Evolutionary conservation across 1,284 basidiomycete genomes (phyloP).

Genomic region (Malassezia furfur): DNA sequence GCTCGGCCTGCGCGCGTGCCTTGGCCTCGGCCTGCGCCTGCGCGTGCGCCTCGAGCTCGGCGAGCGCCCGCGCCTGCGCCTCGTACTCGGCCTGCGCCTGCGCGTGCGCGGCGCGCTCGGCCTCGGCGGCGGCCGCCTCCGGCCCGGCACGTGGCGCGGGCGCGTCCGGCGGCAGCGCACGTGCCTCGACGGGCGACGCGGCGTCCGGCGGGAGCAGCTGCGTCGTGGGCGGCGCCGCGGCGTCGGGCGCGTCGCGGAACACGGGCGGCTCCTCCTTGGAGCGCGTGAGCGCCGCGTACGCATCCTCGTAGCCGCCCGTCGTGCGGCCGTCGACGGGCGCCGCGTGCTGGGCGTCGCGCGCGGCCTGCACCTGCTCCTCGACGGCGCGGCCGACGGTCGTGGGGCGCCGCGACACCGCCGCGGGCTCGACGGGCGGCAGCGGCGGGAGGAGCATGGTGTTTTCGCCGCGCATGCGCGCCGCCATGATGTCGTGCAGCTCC

Average conservation of each 20-base stretch:
- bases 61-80: not conserved
- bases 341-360: not conserved
- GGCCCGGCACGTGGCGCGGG: not conserved
- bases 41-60: not conserved
- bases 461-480: slow-evolving; percentile 44
- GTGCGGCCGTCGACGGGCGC: not conserved
- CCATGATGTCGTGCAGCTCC: slow-evolving; percentile 43
- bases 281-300: not conserved
- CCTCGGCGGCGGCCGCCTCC: not conserved
- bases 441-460: slow-evolving; percentile 41
- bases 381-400: slow-evolving; percentile 15
- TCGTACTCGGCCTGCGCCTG: not conserved
- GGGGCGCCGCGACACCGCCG: slow-evolving; percentile 6
- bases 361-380: not conserved
- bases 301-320: not conserved
- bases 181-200: not conserved
- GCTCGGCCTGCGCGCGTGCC: not conserved
- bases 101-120: not conserved
- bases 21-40: slow-evolving; percentile 1
- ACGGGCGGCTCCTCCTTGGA: not conserved
- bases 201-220: no score
- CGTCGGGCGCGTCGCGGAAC: not conserved
- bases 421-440: slow-evolving; percentile 18
- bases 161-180: not conserved
- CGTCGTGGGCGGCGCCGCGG: no score